Percentiles rank a stretch among this genome's conserved stretches.
phyloP scores from a whole-genome alignment of 129 eudicot species.

The Arctium minus region DNA sequence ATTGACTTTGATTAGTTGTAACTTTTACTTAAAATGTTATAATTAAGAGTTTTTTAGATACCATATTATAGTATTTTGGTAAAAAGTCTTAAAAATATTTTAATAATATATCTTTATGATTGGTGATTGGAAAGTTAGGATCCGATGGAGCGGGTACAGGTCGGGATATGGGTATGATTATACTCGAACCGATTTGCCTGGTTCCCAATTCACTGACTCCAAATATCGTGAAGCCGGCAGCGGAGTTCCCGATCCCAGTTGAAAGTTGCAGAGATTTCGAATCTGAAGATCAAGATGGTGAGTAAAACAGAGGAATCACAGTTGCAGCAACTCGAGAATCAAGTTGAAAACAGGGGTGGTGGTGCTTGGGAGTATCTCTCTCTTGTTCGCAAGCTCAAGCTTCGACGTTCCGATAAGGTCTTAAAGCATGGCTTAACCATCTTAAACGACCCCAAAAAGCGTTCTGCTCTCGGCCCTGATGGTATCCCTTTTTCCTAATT shows the following conservation, averaged over 20 bases:
- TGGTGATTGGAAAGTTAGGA: neutral
- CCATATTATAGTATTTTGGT: too few species aligned
- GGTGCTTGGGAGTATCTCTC: constrained; percentile 92
- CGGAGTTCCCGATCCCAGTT: constrained; percentile 23
- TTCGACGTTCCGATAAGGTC: constrained; percentile 86
- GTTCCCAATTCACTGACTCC: neutral
- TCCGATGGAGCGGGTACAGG: neutral
- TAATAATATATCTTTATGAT: neutral
- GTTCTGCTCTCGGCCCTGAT: constrained; percentile 85
- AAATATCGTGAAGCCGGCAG: constrained; percentile 29
- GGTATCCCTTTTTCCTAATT: constrained; percentile 32
- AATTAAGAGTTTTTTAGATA: too few species aligned
- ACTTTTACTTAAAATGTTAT: too few species aligned
- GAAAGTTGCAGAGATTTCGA: neutral
- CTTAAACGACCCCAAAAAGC: constrained; percentile 67
- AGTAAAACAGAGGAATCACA: constrained; percentile 71
- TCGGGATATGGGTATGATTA: neutral
- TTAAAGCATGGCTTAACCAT: constrained; percentile 69
- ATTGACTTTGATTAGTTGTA: too few species aligned
- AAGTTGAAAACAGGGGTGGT: constrained; percentile 90
- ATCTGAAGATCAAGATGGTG: constrained; percentile 60
- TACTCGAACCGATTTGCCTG: constrained; percentile 8
- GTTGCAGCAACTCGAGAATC: constrained; percentile 66
- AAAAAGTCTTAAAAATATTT: too few species aligned
- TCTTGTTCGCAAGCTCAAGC: constrained; percentile 85